Conservation (phyloP, 2,329 filamentous ascomycete species). For the Aspergillus udagawae region DNA sequence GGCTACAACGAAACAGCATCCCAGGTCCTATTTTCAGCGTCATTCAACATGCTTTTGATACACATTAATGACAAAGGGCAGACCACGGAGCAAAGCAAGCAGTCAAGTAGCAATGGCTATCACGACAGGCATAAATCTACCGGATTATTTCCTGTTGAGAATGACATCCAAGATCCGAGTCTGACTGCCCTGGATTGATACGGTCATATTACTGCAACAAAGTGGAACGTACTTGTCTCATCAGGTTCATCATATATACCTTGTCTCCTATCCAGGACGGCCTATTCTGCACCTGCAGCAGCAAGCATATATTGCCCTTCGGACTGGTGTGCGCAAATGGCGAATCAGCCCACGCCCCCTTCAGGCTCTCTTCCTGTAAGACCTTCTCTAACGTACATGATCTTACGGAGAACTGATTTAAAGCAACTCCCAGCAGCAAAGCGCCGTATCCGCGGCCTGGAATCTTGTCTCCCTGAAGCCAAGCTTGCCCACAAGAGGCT, state of each 20-base stretch:
- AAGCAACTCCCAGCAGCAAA: not conserved
- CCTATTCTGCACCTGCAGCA: not conserved
- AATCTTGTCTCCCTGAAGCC: not conserved
- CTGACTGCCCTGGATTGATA: not conserved
- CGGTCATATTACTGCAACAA: not conserved
- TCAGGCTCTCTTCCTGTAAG: not conserved
- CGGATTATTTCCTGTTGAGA: not conserved
- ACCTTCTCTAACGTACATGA: not conserved
- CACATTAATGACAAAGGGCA: not conserved
- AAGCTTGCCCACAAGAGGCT: conserved; percentile 3
- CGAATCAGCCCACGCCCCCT: not conserved
- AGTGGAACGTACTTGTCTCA: not conserved
- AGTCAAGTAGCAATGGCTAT: not conserved
- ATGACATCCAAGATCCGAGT: not conserved
- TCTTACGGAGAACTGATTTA: not conserved
- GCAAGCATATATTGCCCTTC: not conserved
- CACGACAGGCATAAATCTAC: not conserved
- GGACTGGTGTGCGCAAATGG: not conserved
- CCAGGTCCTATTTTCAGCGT: not conserved
- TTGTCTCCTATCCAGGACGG: not conserved
- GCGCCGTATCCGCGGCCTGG: not conserved
- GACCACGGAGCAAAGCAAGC: not conserved
- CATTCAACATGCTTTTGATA: not conserved
- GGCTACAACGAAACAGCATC: not conserved
- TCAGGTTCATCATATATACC: not conserved